Conservation (phyloP, 2,329 filamentous ascomycete species). For the Fusarium graminum region DNA sequence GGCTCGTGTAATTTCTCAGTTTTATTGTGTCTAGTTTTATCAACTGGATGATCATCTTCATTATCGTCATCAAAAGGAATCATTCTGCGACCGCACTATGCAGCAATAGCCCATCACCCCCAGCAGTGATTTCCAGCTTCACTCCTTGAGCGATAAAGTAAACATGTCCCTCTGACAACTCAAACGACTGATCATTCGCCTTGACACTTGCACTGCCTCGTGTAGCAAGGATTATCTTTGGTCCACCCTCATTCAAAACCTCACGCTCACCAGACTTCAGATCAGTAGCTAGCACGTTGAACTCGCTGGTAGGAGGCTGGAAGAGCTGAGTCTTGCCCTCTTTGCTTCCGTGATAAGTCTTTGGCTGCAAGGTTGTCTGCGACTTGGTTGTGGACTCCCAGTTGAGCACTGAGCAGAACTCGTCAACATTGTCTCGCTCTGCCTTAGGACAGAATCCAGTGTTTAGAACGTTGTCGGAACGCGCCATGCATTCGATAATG, state of each 20-base stretch:
- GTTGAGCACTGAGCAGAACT: slow-evolving; percentile 72
- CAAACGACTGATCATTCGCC: slow-evolving; percentile 40
- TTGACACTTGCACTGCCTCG: slow-evolving; percentile 40
- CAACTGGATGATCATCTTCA: not conserved
- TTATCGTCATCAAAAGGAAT: not conserved
- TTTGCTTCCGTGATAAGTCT: slow-evolving; percentile 63
- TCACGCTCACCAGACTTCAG: slow-evolving; percentile 71
- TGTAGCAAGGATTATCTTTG: slow-evolving; percentile 44
- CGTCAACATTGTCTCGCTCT: slow-evolving; percentile 72
- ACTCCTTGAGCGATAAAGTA: slow-evolving; percentile 47
- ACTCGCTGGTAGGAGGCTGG: slow-evolving; percentile 77
- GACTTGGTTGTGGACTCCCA: slow-evolving; percentile 72
- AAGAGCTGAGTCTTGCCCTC: slow-evolving; percentile 74
- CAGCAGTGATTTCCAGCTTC: slow-evolving; percentile 40
- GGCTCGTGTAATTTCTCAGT: not conserved
- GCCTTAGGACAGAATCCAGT: slow-evolving; percentile 78
- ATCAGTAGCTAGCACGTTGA: slow-evolving; percentile 73
- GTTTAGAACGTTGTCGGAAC: slow-evolving; percentile 80
- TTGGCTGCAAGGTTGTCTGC: slow-evolving; percentile 67
- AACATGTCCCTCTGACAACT: slow-evolving; percentile 44
- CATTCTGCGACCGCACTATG: slow-evolving; percentile 43
- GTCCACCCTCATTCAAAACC: slow-evolving; percentile 46
- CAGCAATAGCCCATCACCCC: slow-evolving; percentile 36
- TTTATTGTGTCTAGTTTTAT: slow-evolving; percentile 6
- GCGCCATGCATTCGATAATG: slow-evolving; percentile 84